Percentiles rank a stretch among this genome's conserved stretches.
Evolutionary conservation across 2,329 filamentous ascomycete species (phyloP).

Genomic region (Botryotinia calthae): DNA sequence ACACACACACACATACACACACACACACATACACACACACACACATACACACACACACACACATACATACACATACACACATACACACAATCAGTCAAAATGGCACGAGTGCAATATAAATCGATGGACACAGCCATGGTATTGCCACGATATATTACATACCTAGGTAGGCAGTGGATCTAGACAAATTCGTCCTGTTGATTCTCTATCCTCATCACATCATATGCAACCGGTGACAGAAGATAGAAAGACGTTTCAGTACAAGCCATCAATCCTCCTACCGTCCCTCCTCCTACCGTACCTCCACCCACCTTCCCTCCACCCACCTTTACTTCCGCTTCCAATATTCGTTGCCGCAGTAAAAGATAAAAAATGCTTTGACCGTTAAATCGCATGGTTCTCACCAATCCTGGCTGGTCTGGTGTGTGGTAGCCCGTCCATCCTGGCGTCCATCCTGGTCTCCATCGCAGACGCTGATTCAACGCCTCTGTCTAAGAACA

Average conservation of each 20-base stretch:
- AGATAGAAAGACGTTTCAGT: no score
- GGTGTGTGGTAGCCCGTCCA: no score
- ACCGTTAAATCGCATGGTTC: background rate
- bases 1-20: no score
- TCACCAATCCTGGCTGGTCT: background rate
- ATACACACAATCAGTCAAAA: background rate
- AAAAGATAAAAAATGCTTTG: background rate
- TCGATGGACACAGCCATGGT: background rate
- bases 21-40: no score
- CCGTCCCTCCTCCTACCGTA: no score
- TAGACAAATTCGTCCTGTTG: background rate
- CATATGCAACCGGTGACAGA: no score
- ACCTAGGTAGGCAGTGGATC: background rate
- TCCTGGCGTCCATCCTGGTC: background rate
- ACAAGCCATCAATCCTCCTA: no score
- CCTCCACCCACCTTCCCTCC: no score
- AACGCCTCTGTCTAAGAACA: background rate
- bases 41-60: background rate
- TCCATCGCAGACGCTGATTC: background rate
- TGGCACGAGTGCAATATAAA: background rate
- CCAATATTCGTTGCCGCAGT: background rate
- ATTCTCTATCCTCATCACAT: no score
- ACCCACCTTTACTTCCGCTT: no score
- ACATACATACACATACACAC: background rate
- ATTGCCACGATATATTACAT: background rate